These are phyloP conservation scores for Dioscorea dumetorum DNA, from an alignment of 106 monocot genomes.

Conservation along the genomic window DNA sequence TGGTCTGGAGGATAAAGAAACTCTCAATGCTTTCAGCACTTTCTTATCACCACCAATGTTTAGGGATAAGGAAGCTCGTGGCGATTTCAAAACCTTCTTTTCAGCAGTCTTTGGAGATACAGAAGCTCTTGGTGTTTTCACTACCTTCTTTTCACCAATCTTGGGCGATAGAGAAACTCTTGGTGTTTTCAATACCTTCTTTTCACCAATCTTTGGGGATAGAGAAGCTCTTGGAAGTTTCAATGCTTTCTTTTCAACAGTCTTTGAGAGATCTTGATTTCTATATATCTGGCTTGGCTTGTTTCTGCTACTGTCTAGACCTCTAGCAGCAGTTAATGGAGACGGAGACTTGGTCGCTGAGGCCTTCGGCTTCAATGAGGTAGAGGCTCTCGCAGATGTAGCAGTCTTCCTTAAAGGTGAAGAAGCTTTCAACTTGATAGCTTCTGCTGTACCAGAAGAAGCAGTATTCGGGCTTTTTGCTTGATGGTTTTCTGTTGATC, in stretches of 20 bases:
- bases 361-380: slow-evolving; percentile 7
- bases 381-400: slow-evolving; percentile 1
- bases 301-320: slow-evolving; percentile 8
- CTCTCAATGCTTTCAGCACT: too few relatives aligned
- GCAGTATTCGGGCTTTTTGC: slow-evolving; percentile 5
- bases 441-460: slow-evolving; percentile 6
- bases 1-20: slow-evolving; percentile 8
- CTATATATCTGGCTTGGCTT: slow-evolving; percentile 9
- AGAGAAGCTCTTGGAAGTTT: too few relatives aligned
- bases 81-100: background rate
- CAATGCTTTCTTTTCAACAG: slow-evolving; percentile 3
- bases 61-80: too few relatives aligned
- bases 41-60: too few relatives aligned
- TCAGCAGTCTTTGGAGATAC: background rate
- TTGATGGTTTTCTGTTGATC: background rate
- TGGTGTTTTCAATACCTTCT: too few relatives aligned
- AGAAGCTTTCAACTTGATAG: slow-evolving; percentile 11
- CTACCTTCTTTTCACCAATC: too few relatives aligned
- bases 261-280: background rate
- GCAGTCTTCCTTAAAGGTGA: slow-evolving; percentile 11
- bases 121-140: too few relatives aligned
- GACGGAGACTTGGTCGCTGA: slow-evolving; percentile 7
- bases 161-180: slow-evolving; percentile 1
- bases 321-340: background rate
- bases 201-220: too few relatives aligned